phyloP scores from a whole-genome alignment of 2,329 filamentous ascomycete species.

The Aspergillus persii region DNA sequence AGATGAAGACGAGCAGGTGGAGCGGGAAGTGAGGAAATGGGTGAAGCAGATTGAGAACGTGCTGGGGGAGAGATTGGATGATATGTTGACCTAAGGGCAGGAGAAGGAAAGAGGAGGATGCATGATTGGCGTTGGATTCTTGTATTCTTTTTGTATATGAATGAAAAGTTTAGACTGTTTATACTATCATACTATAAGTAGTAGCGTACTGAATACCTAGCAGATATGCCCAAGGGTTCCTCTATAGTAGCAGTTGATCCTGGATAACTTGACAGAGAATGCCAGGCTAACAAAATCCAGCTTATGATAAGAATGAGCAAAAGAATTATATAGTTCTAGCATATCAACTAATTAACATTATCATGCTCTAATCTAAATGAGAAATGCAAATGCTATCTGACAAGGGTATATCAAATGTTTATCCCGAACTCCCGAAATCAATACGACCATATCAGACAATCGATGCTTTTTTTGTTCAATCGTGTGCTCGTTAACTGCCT shows the following conservation, averaged over 20 bases:
- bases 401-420: too few relatives aligned
- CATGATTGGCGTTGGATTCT: neutral
- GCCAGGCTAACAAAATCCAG: too few relatives aligned
- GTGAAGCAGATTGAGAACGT: conserved; percentile 86
- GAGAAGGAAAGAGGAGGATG: neutral
- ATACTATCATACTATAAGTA: neutral
- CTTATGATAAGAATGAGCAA: too few relatives aligned
- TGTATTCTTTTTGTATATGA: neutral
- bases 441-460: too few relatives aligned
- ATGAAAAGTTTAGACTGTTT: neutral
- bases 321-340: too few relatives aligned
- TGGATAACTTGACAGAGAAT: too few relatives aligned
- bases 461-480: too few relatives aligned
- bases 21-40: conserved; percentile 85
- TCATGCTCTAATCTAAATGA: neutral
- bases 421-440: too few relatives aligned
- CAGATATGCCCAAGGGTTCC: too few relatives aligned
- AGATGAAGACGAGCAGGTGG: conserved; percentile 91
- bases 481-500: too few relatives aligned
- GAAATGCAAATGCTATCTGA: neutral
- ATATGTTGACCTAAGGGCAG: conserved; percentile 74
- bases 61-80: conserved; percentile 84
- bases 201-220: too few relatives aligned
- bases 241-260: too few relatives aligned
- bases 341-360: neutral